Percentiles rank a stretch among this genome's conserved stretches.
Conservation (phyloP, 2,329 filamentous ascomycete species). For the Penicillium sp. region DNA sequence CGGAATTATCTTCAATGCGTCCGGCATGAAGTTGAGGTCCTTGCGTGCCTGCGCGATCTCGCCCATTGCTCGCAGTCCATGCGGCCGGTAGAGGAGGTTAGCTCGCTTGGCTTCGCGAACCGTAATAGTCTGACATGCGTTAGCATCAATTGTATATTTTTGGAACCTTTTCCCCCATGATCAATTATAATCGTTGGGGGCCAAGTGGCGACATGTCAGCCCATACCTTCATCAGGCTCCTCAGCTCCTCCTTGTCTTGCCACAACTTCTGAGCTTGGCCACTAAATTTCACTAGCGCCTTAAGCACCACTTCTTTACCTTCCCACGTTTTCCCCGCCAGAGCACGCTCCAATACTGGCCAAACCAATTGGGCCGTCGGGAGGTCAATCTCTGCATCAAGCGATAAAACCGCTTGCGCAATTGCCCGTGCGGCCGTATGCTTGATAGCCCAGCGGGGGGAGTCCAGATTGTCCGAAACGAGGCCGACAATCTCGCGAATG, state of each 20-base stretch:
- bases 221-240: constrained; percentile 64
- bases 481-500: constrained; percentile 71
- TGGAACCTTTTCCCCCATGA: not conserved
- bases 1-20: constrained; percentile 62
- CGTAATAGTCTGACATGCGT: constrained; percentile 55
- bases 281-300: constrained; percentile 75
- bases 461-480: constrained; percentile 67
- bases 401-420: constrained; percentile 69
- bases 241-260: constrained; percentile 56
- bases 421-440: constrained; percentile 78
- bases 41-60: constrained; percentile 65
- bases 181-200: not conserved
- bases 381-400: constrained; percentile 58
- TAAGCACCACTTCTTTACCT: constrained; percentile 81
- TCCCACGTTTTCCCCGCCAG: constrained; percentile 87
- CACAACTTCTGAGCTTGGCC: constrained; percentile 60
- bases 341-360: constrained; percentile 79
- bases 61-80: constrained; percentile 70
- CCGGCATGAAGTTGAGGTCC: constrained; percentile 67
- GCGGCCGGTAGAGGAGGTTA: constrained; percentile 76
- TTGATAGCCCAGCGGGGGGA: constrained; percentile 87
- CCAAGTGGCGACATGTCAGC: constrained; percentile 1
- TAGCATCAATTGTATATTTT: constrained; percentile 5
- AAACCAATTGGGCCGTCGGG: constrained; percentile 62
- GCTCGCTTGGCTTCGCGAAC: constrained; percentile 87